phyloP scores from a whole-genome alignment of 2,329 filamentous ascomycete species.

The Hypoxylon sp. region DNA sequence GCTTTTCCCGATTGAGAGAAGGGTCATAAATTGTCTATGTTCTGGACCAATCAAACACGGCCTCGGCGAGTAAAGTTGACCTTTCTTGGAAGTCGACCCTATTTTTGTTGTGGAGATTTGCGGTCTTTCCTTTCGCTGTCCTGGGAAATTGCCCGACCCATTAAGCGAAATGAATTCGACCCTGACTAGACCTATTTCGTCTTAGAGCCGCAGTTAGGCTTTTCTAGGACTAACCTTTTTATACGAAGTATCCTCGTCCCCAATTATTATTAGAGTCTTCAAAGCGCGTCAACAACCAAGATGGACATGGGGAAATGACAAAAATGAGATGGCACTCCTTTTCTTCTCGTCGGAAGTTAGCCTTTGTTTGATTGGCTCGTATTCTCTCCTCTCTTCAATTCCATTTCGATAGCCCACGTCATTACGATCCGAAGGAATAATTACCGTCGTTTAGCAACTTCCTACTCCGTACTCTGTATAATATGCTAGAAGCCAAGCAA shows the following conservation, averaged over 20 bases:
- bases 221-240: slow-evolving; percentile 15
- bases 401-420: slow-evolving; percentile 38
- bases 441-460: slow-evolving; percentile 16
- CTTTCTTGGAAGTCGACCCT: slow-evolving; percentile 35
- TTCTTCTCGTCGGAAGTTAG: slow-evolving; percentile 25
- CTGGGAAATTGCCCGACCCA: slow-evolving; percentile 51
- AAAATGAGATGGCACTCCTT: slow-evolving; percentile 24
- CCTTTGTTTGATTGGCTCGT: slow-evolving; percentile 38
- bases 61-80: slow-evolving; percentile 22
- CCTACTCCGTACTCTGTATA: neutral
- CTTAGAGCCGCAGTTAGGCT: slow-evolving; percentile 18
- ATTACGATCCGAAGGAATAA: slow-evolving; percentile 37
- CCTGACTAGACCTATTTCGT: slow-evolving; percentile 43
- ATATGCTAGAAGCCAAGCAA: slow-evolving; percentile 4
- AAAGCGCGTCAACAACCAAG: slow-evolving; percentile 34
- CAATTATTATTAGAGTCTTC: slow-evolving; percentile 26
- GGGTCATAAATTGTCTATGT: slow-evolving; percentile 25
- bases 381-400: slow-evolving; percentile 29
- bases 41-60: slow-evolving; percentile 26
- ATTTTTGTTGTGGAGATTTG: slow-evolving; percentile 31
- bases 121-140: slow-evolving; percentile 38
- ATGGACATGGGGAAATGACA: slow-evolving; percentile 24
- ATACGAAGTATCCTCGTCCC: slow-evolving; percentile 35
- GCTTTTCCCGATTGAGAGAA: slow-evolving; percentile 37
- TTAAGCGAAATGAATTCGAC: slow-evolving; percentile 51